Conservation (phyloP, 495 filamentous ascomycete species). For the Aspergillus diversus region DNA sequence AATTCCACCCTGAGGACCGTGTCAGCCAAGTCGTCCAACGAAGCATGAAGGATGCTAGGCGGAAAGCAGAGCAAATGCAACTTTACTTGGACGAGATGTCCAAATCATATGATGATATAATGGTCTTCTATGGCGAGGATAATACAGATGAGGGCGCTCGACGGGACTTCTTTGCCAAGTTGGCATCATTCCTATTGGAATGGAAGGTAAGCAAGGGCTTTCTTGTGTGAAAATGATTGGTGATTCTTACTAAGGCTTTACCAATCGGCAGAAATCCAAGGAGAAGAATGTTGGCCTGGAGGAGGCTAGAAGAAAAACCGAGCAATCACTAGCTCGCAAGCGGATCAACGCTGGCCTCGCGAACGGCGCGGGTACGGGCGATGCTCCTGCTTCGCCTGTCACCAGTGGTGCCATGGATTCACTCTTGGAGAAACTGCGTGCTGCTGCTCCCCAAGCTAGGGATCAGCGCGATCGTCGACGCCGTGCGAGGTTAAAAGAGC, state of each 20-base stretch:
- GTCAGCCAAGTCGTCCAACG: slow-evolving; percentile 89
- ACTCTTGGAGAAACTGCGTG: slow-evolving; percentile 92
- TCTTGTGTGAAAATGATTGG: background rate
- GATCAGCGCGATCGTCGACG: slow-evolving; percentile 87
- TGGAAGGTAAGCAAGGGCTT: slow-evolving; percentile 70
- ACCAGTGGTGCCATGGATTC: slow-evolving; percentile 94
- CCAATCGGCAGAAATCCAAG: slow-evolving; percentile 64
- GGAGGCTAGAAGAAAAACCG: slow-evolving; percentile 79
- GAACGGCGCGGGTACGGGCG: slow-evolving; percentile 43
- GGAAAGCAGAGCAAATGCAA: slow-evolving; percentile 95
- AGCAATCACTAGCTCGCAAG: slow-evolving; percentile 89
- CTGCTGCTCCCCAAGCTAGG: slow-evolving; percentile 84
- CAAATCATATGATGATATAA: slow-evolving; percentile 90
- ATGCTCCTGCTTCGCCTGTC: slow-evolving; percentile 65
- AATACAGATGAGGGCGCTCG: slow-evolving; percentile 89
- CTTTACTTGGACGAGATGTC: slow-evolving; percentile 93
- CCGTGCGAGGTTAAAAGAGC: slow-evolving; percentile 83
- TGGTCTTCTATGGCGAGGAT: slow-evolving; percentile 97
- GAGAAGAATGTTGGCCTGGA: slow-evolving; percentile 89
- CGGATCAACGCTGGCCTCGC: slow-evolving; percentile 66
- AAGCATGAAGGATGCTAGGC: slow-evolving; percentile 92
- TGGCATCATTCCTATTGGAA: slow-evolving; percentile 87
- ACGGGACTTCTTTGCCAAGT: slow-evolving; percentile 93
- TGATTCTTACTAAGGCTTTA: slow-evolving; percentile 13
- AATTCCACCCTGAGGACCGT: slow-evolving; percentile 96